Evolutionary conservation across 345 rosid genomes (phyloP), one percentile per base, ranked within the genome.

Genomic region (Rubroshorea leprosula): DNA sequence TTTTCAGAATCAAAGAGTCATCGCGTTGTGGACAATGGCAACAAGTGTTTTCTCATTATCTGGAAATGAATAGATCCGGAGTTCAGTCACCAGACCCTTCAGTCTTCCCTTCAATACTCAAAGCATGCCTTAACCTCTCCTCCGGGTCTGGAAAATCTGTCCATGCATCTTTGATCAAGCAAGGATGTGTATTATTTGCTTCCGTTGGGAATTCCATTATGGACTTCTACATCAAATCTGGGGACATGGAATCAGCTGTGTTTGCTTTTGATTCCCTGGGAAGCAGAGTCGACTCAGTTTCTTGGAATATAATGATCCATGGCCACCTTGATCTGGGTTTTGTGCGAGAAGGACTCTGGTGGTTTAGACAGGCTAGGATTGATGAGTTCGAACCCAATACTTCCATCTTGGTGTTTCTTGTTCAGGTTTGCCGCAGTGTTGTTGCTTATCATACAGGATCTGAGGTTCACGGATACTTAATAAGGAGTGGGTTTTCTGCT

Each of bases 231-330:
- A 25, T 71, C 52, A 84, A 86, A 73, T 57, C 72, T 61, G 73
- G 76, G 12, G 78, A 81, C 63, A 58, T 67, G 51, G 60, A 63
- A 45, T 71, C 80, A 6, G 83, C 89, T 9, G 18, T 66, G 57
- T 60, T 66, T 38, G 56, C 63, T 17, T 86, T 89, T 62, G 38
- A 60, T 57, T 67, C 23, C 67, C 58, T 75, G 83, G 55, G 4
- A 24, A 56, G 22, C 54, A 64, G 12, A 1, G 11, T 60, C 51
- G 90, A 89, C 58, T 86, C 87, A 2, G 74, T 89, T 59, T 74
- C 92, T 61, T 86, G 95, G 92, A 89, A 86, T 54, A 76, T 80
- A 26, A 53, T 89, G 47, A 68, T 83, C 41, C 70, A 73, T 21
- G 86, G 90, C 47, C 57, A 73, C 55, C 77, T 83, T 0, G 45